Conservation (phyloP, 495 filamentous ascomycete genomes). For the Penicillium canescens region DNA sequence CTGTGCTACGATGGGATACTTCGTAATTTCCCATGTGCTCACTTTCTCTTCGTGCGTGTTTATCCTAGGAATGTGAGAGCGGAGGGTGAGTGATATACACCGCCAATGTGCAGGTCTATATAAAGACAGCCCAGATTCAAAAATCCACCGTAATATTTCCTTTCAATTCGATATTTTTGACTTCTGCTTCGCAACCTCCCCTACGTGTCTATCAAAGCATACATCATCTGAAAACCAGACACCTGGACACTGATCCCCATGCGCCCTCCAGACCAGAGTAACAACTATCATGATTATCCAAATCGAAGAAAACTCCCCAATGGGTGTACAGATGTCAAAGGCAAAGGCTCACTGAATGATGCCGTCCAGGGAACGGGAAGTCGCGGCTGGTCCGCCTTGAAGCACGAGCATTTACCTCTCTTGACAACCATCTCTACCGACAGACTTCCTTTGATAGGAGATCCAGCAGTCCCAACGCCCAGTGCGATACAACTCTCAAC, state of each 20-base stretch:
- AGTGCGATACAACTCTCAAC: neutral
- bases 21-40: neutral
- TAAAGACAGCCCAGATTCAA: too few species aligned
- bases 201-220: conserved; percentile 12
- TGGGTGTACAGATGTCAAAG: neutral
- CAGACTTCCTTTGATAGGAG: conserved; percentile 12
- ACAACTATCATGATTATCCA: conserved; percentile 16
- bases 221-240: conserved; percentile 7
- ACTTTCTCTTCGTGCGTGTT: neutral
- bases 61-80: neutral
- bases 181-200: too few species aligned
- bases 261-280: conserved; percentile 7
- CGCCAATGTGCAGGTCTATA: neutral
- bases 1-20: neutral
- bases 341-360: neutral
- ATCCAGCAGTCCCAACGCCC: neutral
- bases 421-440: conserved; percentile 18
- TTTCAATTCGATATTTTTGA: too few species aligned
- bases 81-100: neutral
- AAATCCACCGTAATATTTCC: too few species aligned
- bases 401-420: neutral
- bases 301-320: conserved; percentile 8
- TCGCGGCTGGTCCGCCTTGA: conserved; percentile 6
- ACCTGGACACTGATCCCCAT: conserved; percentile 11
- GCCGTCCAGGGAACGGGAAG: conserved; percentile 1